These are phyloP conservation scores for Komagataella mondaviorum DNA, from an alignment of 805 yeast species.

Conservation along the genomic window DNA sequence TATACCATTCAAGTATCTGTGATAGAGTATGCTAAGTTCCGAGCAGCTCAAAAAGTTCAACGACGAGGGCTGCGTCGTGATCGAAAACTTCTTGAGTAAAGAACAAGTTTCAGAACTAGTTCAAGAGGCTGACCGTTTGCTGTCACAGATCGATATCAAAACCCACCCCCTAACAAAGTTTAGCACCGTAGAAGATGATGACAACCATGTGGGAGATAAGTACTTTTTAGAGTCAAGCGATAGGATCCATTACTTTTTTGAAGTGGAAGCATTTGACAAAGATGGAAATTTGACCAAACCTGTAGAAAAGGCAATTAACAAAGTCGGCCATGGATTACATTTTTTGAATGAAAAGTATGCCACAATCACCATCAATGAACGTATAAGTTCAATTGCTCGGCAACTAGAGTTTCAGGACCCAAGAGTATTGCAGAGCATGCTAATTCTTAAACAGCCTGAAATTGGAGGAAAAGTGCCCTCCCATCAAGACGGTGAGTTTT, in stretches of 20 bases:
- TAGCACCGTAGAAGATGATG: slow-evolving; percentile 36
- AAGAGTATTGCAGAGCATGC: slow-evolving; percentile 64
- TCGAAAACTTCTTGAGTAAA: slow-evolving; percentile 37
- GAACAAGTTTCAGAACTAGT: slow-evolving; percentile 27
- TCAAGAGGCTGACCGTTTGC: slow-evolving; percentile 27
- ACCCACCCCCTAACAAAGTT: slow-evolving; percentile 61
- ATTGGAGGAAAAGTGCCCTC: slow-evolving; percentile 65
- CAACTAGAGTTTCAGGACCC: slow-evolving; percentile 48
- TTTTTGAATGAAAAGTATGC: slow-evolving; percentile 35
- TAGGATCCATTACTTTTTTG: slow-evolving; percentile 57
- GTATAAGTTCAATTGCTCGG: slow-evolving; percentile 35
- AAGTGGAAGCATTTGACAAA: slow-evolving; percentile 50
- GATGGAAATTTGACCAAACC: slow-evolving; percentile 38
- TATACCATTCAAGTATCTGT: neutral
- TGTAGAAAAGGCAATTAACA: slow-evolving; percentile 48
- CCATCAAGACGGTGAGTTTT: slow-evolving; percentile 65
- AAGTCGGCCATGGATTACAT: slow-evolving; percentile 72
- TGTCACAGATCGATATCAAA: slow-evolving; percentile 33
- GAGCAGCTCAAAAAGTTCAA: slow-evolving; percentile 38
- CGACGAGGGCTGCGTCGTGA: slow-evolving; percentile 46
- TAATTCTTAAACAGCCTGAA: slow-evolving; percentile 66
- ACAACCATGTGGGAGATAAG: slow-evolving; percentile 56
- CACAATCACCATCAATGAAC: slow-evolving; percentile 33
- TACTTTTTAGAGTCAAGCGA: slow-evolving; percentile 61
- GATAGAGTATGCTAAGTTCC: slow-evolving; percentile 18